These are phyloP conservation scores for Myxozyma sirexii DNA, from an alignment of 805 yeast genomes.

Conservation along the genomic window DNA sequence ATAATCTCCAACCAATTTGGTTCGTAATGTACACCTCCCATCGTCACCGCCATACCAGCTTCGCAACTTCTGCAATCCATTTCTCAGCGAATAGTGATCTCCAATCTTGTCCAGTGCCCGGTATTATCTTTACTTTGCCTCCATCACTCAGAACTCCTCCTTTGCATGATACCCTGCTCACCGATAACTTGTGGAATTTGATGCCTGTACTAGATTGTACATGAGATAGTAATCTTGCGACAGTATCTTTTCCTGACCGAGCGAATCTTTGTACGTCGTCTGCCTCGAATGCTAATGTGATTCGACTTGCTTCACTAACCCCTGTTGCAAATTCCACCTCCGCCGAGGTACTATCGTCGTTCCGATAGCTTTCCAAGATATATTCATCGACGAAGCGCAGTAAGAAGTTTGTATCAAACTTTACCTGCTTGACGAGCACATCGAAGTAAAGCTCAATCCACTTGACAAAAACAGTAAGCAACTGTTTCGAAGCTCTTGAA, in stretches of 20 bases:
- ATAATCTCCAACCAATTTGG: background rate
- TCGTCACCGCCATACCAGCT: slow-evolving; percentile 1
- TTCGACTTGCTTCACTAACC: background rate
- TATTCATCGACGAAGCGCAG: slow-evolving; percentile 17
- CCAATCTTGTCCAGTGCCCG: slow-evolving; percentile 1
- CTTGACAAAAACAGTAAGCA: slow-evolving; percentile 4
- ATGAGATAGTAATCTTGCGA: slow-evolving; percentile 5
- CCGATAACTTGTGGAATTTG: background rate
- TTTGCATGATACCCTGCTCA: slow-evolving; percentile 10
- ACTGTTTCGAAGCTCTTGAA: slow-evolving; percentile 13
- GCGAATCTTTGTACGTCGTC: slow-evolving; percentile 12
- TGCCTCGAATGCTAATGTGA: slow-evolving; percentile 14
- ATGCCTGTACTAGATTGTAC: slow-evolving; percentile 13
- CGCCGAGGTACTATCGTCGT: background rate
- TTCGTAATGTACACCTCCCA: background rate
- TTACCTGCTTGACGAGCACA: slow-evolving; percentile 5
- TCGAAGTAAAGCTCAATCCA: slow-evolving; percentile 28
- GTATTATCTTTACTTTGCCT: slow-evolving; percentile 19
- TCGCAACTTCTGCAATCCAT: slow-evolving; percentile 6
- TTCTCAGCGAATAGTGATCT: background rate
- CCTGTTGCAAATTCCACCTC: slow-evolving; percentile 21
- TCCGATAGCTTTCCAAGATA: background rate
- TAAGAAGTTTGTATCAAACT: background rate
- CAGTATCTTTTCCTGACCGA: background rate
- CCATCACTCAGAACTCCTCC: slow-evolving; percentile 15